phyloP scores from a whole-genome alignment of 2,329 filamentous ascomycete genomes.

The Aspergillus sp. region DNA sequence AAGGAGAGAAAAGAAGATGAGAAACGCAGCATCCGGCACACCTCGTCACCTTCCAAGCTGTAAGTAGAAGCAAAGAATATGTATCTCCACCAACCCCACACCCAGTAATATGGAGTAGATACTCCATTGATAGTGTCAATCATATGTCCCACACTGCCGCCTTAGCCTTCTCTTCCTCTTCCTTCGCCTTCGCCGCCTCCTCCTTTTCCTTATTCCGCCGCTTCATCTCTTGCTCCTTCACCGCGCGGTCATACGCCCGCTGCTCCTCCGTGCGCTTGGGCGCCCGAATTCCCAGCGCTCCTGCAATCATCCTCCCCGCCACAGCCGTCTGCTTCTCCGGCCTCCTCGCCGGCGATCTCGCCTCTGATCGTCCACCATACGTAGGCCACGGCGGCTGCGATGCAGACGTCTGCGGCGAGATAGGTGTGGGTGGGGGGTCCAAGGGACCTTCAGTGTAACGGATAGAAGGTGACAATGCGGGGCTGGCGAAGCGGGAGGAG shows the following conservation, averaged over 20 bases:
- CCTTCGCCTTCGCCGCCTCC: conserved; percentile 63
- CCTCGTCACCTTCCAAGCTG: not conserved
- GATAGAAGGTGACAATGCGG: conserved; percentile 16
- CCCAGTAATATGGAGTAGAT: not conserved
- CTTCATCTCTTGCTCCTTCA: conserved; percentile 82
- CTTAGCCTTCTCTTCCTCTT: conserved; percentile 72
- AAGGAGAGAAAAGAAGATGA: not conserved
- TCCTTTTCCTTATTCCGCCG: conserved; percentile 71
- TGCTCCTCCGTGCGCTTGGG: conserved; percentile 87
- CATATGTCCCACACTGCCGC: conserved; percentile 80
- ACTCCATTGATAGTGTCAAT: not conserved
- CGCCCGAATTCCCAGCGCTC: conserved; percentile 77
- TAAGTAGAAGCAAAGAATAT: not conserved
- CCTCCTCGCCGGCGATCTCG: conserved; percentile 39
- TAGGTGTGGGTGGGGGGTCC: conserved; percentile 69
- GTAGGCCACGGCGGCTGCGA: conserved; percentile 26
- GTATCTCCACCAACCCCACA: not conserved
- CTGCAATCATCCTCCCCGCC: conserved; percentile 85
- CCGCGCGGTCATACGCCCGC: conserved; percentile 77
- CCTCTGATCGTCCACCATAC: conserved; percentile 18
- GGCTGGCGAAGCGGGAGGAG: not conserved
- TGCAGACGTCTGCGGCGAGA: conserved; percentile 52
- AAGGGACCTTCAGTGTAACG: conserved; percentile 34
- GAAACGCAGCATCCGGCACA: not conserved
- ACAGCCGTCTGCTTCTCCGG: conserved; percentile 95